Percentiles rank a stretch among this genome's conserved stretches.
Evolutionary conservation across 345 rosid species (phyloP).

Genomic region (Ricinus communis): DNA sequence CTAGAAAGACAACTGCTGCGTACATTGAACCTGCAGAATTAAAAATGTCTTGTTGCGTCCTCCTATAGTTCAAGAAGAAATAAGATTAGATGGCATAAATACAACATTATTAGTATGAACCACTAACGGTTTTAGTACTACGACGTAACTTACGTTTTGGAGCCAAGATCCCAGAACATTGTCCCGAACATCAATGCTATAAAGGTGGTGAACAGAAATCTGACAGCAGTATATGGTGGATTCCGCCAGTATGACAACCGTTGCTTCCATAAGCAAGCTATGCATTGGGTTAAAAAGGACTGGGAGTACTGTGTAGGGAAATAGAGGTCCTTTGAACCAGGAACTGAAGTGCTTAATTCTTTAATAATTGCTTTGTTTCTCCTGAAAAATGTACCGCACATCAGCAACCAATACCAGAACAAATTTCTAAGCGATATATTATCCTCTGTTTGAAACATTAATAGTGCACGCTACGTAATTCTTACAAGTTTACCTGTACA

Average conservation of each 20-base stretch:
- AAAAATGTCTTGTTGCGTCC: constrained; percentile 43
- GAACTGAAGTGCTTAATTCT: constrained; percentile 21
- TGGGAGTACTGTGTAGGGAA: constrained; percentile 19
- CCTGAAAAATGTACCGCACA: constrained; percentile 33
- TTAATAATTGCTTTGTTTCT: constrained; percentile 31
- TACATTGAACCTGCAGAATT: constrained; percentile 84
- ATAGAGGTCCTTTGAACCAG: constrained; percentile 22
- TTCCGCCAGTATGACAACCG: constrained; percentile 29
- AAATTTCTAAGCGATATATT: background rate
- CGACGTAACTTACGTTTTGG: constrained; percentile 12
- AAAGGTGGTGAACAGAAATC: constrained; percentile 24
- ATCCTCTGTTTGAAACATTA: background rate
- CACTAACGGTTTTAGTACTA: too few species aligned
- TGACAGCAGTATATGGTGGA: constrained; percentile 26
- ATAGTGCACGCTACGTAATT: too few species aligned
- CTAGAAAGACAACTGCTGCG: constrained; percentile 66
- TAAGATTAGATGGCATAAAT: background rate
- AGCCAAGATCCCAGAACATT: constrained; percentile 31
- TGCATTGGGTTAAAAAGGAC: constrained; percentile 19
- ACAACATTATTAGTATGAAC: too few species aligned
- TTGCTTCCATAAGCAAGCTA: constrained; percentile 33
- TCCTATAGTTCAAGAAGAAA: constrained; percentile 33
- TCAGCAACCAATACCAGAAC: background rate
- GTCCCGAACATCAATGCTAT: constrained; percentile 27
- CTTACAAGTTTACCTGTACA: constrained; percentile 40